These are phyloP conservation scores for Nepenthes mirabilis DNA, from an alignment of 148 eudicot genomes.

Conservation along the genomic window DNA sequence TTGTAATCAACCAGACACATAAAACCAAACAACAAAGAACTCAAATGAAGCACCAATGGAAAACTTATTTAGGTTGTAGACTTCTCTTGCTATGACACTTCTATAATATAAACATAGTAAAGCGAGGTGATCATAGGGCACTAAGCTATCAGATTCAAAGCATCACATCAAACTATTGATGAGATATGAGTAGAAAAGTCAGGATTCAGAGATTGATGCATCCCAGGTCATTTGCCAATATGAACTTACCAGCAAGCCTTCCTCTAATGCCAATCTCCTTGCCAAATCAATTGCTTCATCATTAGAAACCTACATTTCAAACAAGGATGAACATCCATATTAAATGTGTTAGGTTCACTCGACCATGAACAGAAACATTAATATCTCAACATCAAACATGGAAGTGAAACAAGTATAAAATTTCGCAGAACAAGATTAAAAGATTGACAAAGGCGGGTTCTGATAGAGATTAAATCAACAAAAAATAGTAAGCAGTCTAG, in stretches of 20 bases:
- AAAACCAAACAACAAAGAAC: not conserved
- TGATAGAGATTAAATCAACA: too few species aligned
- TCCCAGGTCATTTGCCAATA: not conserved
- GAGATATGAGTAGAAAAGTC: not conserved
- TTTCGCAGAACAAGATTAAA: too few species aligned
- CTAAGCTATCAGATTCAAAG: not conserved
- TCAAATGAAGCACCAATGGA: not conserved
- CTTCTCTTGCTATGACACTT: too few species aligned
- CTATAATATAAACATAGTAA: too few species aligned
- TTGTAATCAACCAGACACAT: too few species aligned
- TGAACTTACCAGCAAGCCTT: slow-evolving; percentile 58
- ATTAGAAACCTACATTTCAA: slow-evolving; percentile 31
- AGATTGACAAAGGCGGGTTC: too few species aligned
- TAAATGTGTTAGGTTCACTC: not conserved
- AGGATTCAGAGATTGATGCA: not conserved
- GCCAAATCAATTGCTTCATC: slow-evolving; percentile 66
- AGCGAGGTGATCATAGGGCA: not conserved
- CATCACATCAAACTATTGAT: not conserved
- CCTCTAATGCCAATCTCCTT: slow-evolving; percentile 47
- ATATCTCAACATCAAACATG: too few species aligned
- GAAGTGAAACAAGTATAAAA: too few species aligned
- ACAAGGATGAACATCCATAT: not conserved
- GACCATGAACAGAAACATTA: too few species aligned
- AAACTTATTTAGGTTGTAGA: not conserved
- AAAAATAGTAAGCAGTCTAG: too few species aligned